Evolutionary conservation across 441 rosid species (phyloP), one percentile per base, ranked within the genome.

Genomic region (Corymbia citriodora): DNA sequence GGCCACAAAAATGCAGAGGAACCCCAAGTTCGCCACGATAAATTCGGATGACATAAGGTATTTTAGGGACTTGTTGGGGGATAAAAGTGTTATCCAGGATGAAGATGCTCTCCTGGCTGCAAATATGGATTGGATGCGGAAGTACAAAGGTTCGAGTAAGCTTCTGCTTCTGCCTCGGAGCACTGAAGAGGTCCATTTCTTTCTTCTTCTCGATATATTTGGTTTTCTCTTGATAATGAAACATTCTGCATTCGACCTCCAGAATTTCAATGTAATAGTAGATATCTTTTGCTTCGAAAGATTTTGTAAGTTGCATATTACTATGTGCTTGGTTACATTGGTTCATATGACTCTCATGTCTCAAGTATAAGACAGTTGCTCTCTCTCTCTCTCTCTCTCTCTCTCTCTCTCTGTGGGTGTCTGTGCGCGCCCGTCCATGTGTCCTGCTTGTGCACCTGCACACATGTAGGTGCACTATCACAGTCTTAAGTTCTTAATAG

Each of bases 121-220:
- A 54, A 98, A 97, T 95, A 93, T 94, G 45, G 99, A 98, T 94
- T 98, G 99, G 99, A 94, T 96, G 99, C 93, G 92, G 7, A 98
- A 96, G 91, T 97, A 96, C 88, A 95, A 90, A 89, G 99, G 98
- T 57, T 96, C 92, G 55, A 97, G 99, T 93, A 96, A 94, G 94
- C 96, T 97, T 87, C 93, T 97, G 92, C 98, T 98, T 65, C 96
- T 94, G 53, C 99, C 99, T 19, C 94, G 91, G 89, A 95, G 89
- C 92, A 95, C 99, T 23, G 91, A 96, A 88, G 96, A 96, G 98
- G 98, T 98, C 72, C 85, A 14, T 40, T 92, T 90, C 90, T 85
- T 52, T 68, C 87, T 68, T 31, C 45, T 36, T 31, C 79, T n/a
- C 27, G 25, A 48, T 18, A 5, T 63, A 89, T 87, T 18, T 27